These are phyloP conservation scores for Gamarada debralockiae DNA, from an alignment of 495 filamentous ascomycete genomes.

Conservation along the genomic window DNA sequence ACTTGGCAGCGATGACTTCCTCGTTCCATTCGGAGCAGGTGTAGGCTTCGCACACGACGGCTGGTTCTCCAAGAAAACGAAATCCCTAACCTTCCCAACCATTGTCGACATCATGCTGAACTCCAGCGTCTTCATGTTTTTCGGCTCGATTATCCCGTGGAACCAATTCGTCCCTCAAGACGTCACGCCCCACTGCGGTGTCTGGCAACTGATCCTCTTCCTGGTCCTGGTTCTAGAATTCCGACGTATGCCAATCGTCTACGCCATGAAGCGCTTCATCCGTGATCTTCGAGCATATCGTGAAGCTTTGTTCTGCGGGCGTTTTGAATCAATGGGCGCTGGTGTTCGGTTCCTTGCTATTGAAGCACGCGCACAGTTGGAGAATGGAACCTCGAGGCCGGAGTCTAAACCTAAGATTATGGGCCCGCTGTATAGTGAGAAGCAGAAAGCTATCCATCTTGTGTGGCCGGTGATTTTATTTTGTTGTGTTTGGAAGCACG, in stretches of 20 bases:
- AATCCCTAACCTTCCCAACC: slow-evolving; percentile 33
- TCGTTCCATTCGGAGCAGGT: slow-evolving; percentile 47
- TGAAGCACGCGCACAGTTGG: slow-evolving; percentile 43
- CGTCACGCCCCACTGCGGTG: slow-evolving; percentile 31
- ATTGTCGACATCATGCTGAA: slow-evolving; percentile 47
- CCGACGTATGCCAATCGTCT: slow-evolving; percentile 42
- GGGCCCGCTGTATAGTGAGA: slow-evolving; percentile 22
- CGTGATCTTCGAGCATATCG: slow-evolving; percentile 39
- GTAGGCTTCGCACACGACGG: slow-evolving; percentile 45
- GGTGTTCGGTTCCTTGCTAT: slow-evolving; percentile 49
- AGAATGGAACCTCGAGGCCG: slow-evolving; percentile 33
- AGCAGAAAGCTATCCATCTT: slow-evolving; percentile 31
- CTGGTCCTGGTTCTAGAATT: slow-evolving; percentile 41
- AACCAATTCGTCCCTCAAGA: slow-evolving; percentile 29
- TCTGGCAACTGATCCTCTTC: slow-evolving; percentile 33
- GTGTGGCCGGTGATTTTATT: slow-evolving; percentile 47
- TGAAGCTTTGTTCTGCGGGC: slow-evolving; percentile 48
- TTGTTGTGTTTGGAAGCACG: slow-evolving; percentile 42
- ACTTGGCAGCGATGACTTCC: slow-evolving; percentile 46
- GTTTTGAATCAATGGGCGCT: slow-evolving; percentile 51
- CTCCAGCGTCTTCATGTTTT: slow-evolving; percentile 44
- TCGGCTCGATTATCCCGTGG: slow-evolving; percentile 47
- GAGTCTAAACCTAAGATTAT: slow-evolving; percentile 24
- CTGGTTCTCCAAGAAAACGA: slow-evolving; percentile 41
- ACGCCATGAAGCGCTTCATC: slow-evolving; percentile 35